A percentile compares a stretch with the other conserved stretches of the same genome.
Evolutionary conservation across 441 rosid genomes (phyloP).

Genomic region (Adansonia grandidieri): DNA sequence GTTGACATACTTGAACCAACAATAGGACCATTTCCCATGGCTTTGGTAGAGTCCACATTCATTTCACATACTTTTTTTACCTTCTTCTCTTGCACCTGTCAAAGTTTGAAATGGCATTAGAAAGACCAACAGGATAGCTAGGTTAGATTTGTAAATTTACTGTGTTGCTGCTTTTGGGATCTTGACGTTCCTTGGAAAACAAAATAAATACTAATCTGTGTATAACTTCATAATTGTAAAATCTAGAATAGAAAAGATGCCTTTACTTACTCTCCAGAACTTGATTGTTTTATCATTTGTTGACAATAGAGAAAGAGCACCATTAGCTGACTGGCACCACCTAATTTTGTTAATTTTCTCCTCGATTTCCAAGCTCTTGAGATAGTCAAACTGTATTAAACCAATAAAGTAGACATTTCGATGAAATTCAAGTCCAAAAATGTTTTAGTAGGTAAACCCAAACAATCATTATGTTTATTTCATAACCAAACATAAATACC

Average conservation of each 20-base stretch:
- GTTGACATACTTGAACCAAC: slow-evolving; percentile 64
- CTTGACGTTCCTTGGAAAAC: not conserved
- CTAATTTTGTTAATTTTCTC: slow-evolving; percentile 96
- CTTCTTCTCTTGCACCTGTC: slow-evolving; percentile 96
- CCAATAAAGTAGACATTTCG: slow-evolving; percentile 22
- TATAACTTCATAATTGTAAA: not conserved
- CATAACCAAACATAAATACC: slow-evolving; percentile 44
- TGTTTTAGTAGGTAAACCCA: slow-evolving; percentile 15
- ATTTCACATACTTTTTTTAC: slow-evolving; percentile 79
- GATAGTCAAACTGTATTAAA: slow-evolving; percentile 82
- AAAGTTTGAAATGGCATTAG: slow-evolving; percentile 12
- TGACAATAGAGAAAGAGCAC: slow-evolving; percentile 89
- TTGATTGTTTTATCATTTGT: slow-evolving; percentile 96
- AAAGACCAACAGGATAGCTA: slow-evolving; percentile 8
- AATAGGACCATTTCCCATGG: slow-evolving; percentile 58
- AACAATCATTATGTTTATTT: slow-evolving; percentile 7
- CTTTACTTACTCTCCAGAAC: slow-evolving; percentile 73
- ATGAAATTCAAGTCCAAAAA: not conserved
- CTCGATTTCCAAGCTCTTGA: slow-evolving; percentile 98
- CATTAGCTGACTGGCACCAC: slow-evolving; percentile 91
- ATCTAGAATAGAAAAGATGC: slow-evolving; percentile 4
- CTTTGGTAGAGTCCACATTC: slow-evolving; percentile 66
- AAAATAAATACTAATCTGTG: not conserved
- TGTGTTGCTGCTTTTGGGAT: not conserved
- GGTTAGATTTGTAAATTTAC: not conserved